Conservation (phyloP, 202 grass and related monocot species). For the Elaeis oleifera region DNA sequence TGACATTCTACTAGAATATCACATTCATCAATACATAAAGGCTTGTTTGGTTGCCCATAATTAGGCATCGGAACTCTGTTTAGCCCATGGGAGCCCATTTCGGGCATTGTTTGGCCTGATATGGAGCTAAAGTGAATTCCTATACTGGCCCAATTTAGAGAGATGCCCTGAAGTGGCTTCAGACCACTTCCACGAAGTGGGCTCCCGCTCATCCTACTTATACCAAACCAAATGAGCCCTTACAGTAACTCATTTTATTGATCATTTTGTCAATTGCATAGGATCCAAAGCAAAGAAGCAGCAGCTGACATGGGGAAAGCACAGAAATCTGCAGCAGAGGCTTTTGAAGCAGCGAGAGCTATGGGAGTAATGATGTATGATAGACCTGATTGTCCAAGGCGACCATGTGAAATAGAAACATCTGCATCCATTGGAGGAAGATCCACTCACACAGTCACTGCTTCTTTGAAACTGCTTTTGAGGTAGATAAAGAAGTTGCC, state of each 20-base stretch:
- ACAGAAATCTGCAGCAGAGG: constrained; percentile 42
- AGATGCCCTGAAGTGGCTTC: too few species aligned
- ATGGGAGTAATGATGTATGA: constrained; percentile 99
- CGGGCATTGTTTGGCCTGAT: too few species aligned
- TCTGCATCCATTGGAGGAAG: constrained; percentile 37
- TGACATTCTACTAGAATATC: constrained; percentile 27
- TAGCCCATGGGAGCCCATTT: too few species aligned
- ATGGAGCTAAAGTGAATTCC: too few species aligned
- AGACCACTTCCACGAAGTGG: too few species aligned
- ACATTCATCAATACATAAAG: too few species aligned
- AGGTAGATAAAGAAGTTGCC: constrained; percentile 82
- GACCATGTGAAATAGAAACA: constrained; percentile 59
- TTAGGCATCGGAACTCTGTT: too few species aligned
- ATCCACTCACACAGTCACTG: constrained; percentile 66
- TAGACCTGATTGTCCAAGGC: constrained; percentile 46
- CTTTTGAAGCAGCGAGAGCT: constrained; percentile 67
- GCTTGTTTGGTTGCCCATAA: too few species aligned
- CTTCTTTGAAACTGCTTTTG: constrained; percentile 84
- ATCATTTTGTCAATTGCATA: constrained; percentile 15
- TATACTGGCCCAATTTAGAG: too few species aligned
- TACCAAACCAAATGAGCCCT: too few species aligned
- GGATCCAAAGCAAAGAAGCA: constrained; percentile 58
- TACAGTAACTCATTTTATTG: neutral
- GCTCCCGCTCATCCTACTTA: too few species aligned
- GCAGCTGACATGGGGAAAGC: constrained; percentile 53